Evolutionary conservation across 495 filamentous ascomycete genomes (phyloP).

Genomic region (Talaromyces stipitatus): DNA sequence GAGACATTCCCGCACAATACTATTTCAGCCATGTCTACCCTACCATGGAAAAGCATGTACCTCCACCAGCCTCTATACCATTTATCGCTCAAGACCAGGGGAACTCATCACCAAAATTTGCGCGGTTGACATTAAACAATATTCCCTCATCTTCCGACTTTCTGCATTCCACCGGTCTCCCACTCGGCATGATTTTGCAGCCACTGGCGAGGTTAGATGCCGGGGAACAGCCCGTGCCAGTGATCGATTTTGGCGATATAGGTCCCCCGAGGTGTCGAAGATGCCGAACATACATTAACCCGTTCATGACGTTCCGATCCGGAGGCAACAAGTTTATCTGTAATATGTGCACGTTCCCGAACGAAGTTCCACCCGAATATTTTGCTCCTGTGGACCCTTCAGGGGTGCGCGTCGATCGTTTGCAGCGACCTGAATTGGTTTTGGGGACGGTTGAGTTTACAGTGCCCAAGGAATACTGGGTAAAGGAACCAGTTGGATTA

Average conservation of each 20-base stretch:
- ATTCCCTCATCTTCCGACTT: slow-evolving; percentile 80
- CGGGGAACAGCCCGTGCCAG: slow-evolving; percentile 81
- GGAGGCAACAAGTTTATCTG: slow-evolving; percentile 96
- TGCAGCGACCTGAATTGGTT: slow-evolving; percentile 82
- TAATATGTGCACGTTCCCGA: slow-evolving; percentile 97
- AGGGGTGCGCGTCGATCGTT: slow-evolving; percentile 79
- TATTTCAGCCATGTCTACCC: slow-evolving; percentile 85
- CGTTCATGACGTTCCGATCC: slow-evolving; percentile 93
- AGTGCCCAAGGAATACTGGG: slow-evolving; percentile 98
- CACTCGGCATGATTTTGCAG: slow-evolving; percentile 82
- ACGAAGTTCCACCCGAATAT: slow-evolving; percentile 88
- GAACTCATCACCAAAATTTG: slow-evolving; percentile 92
- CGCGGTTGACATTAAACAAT: slow-evolving; percentile 83
- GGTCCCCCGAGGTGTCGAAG: slow-evolving; percentile 89
- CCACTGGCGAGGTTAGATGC: slow-evolving; percentile 77
- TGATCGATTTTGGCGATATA: slow-evolving; percentile 88
- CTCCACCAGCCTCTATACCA: slow-evolving; percentile 82
- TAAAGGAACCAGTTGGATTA: slow-evolving; percentile 82
- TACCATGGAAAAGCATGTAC: slow-evolving; percentile 85
- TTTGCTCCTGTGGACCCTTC: slow-evolving; percentile 85
- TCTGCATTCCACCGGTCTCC: slow-evolving; percentile 68
- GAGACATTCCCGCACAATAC: slow-evolving; percentile 73
- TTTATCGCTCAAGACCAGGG: slow-evolving; percentile 93
- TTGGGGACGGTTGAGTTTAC: slow-evolving; percentile 91
- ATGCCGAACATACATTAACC: slow-evolving; percentile 96